phyloP scores from a whole-genome alignment of 1,139 yeast species.

The Meyerozyma athensensis region DNA sequence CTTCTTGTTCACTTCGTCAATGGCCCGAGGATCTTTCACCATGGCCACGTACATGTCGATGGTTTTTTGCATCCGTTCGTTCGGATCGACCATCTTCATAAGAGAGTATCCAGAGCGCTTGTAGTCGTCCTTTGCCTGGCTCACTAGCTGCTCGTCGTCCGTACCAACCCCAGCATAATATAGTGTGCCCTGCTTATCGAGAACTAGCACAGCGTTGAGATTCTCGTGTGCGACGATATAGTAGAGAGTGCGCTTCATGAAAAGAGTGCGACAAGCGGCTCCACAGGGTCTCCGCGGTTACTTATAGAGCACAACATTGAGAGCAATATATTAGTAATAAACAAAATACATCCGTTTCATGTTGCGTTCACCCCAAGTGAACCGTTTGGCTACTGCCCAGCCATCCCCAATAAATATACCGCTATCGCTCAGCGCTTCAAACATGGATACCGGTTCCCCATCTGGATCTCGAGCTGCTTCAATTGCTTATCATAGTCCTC shows the following conservation, averaged over 20 bases:
- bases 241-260: constrained; percentile 6
- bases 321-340: not conserved
- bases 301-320: not conserved
- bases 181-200: constrained; percentile 16
- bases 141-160: constrained; percentile 6
- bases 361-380: too few species aligned
- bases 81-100: constrained; percentile 6
- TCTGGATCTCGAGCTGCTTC: not conserved
- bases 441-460: not conserved
- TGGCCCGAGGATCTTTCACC: constrained; percentile 12
- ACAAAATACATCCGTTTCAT: too few species aligned
- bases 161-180: constrained; percentile 21
- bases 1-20: constrained; percentile 5
- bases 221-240: constrained; percentile 7
- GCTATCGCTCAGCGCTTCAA: too few species aligned
- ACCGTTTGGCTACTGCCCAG: too few species aligned
- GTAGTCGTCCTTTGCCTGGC: constrained; percentile 16
- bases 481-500: not conserved
- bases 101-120: constrained; percentile 7
- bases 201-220: constrained; percentile 14
- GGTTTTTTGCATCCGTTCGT: constrained; percentile 9
- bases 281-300: too few species aligned
- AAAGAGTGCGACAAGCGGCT: not conserved
- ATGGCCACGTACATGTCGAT: constrained; percentile 11
- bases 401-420: too few species aligned